Evolutionary conservation across 2,329 filamentous ascomycete species (phyloP), one percentile per base, ranked within the genome.

Genomic region (Exophiala lecanii-corni): DNA sequence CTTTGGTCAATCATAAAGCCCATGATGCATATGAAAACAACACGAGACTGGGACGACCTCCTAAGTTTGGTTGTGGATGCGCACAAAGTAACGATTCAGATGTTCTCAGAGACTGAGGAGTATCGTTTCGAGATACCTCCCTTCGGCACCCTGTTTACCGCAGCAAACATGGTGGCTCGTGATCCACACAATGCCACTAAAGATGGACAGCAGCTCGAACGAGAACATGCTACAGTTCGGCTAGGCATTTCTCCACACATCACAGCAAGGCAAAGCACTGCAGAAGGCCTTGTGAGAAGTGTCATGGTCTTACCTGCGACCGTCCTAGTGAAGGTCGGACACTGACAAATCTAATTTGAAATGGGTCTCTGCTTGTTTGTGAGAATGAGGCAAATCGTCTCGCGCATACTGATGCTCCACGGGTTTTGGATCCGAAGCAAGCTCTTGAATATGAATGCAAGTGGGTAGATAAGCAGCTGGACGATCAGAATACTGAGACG

Each of bases 31-130:
- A 17, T 30, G 9, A 46, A 48, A 31, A 47, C 44, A 6, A 26
- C 38, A 13, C 38, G 46, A 9, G 49, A 53, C 28, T 52, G 47
- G 49, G 41, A 53, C 3, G 51, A 53, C 33, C 21, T 55, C 36
- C 28, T 38, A 19, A 36, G 18, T 5, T 21, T 55, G 18, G 46
- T 53, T 41, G 23, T 32, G n/a, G 46, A 54, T 10, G 49, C 51
- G 17, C 49, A 54, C 26, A 44, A 40, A n/a, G 28, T 50, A 12
- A 49, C 49, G 1, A 13, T 36, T 18, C 30, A 40, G 33, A 49
- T 50, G 46, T 49, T 38, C 35, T 45, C 42, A 23, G 41, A 43
- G 12, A 17, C 40, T 4, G 43, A 51, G 19, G 49, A 54, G 26
- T 54, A 49, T 39, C 41, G 44, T n/a, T 50, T 49, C 28, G 49